These are phyloP conservation scores for Rutstroemia sp. DNA, from an alignment of 2,329 filamentous ascomycete species.

Conservation along the genomic window DNA sequence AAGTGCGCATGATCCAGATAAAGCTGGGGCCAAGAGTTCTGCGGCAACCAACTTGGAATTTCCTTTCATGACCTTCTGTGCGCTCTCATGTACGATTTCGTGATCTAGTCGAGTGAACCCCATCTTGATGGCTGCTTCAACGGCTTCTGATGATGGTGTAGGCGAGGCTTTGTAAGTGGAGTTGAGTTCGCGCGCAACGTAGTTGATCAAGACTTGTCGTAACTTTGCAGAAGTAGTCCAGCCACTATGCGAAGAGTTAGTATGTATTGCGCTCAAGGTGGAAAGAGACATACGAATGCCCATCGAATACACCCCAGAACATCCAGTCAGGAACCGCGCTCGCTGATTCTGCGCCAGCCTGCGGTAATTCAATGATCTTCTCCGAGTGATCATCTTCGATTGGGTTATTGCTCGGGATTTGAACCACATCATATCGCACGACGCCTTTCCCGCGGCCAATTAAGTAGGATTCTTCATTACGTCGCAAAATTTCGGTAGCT, in stretches of 20 bases:
- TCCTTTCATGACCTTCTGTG: slow-evolving; percentile 81
- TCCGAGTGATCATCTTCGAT: slow-evolving; percentile 98
- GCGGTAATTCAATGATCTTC: slow-evolving; percentile 89
- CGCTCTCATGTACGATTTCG: slow-evolving; percentile 90
- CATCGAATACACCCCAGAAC: slow-evolving; percentile 99
- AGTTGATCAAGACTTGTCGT: slow-evolving; percentile 84
- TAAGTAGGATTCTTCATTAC: slow-evolving; percentile 84
- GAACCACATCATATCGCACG: slow-evolving; percentile 87
- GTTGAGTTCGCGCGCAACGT: slow-evolving; percentile 89
- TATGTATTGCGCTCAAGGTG: too few relatives aligned
- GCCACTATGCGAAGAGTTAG: slow-evolving; percentile 47
- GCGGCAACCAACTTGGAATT: slow-evolving; percentile 87
- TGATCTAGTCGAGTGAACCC: slow-evolving; percentile 85
- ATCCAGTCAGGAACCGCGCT: slow-evolving; percentile 80
- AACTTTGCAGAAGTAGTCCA: slow-evolving; percentile 98
- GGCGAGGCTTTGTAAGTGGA: slow-evolving; percentile 75
- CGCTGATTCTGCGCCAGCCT: slow-evolving; percentile 40
- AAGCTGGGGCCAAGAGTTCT: slow-evolving; percentile 82
- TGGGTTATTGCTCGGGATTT: slow-evolving; percentile 91
- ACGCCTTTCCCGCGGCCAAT: slow-evolving; percentile 87
- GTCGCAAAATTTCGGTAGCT: slow-evolving; percentile 79
- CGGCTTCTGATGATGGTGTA: slow-evolving; percentile 66
- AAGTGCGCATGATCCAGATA: slow-evolving; percentile 95
- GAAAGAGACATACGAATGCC: slow-evolving; percentile 63
- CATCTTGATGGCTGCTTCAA: slow-evolving; percentile 86